Base-by-base conservation (phyloP, 1,139 yeast species). In the Geotrichum restrictum region DNA sequence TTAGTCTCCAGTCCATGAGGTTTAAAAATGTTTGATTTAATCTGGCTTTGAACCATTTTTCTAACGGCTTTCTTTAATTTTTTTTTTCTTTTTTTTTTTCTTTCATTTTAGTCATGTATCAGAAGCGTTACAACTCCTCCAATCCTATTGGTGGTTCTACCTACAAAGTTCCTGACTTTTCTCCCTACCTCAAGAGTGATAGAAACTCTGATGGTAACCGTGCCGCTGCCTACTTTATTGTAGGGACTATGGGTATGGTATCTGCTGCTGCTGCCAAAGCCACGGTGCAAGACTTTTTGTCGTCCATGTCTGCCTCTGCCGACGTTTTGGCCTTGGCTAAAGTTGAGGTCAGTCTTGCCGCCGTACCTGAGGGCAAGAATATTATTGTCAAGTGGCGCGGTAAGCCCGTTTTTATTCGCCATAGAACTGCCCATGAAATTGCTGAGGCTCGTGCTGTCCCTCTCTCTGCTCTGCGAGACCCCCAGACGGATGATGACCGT, bases 361-460 rank as follows among this genome's bases (percentile, higher is more conserved):
- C 89, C 60, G 89, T 94, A 62, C 99, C 99, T 66, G 91, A 86
- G 73, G 98, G 98, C 74, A 91, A 91, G 79, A 94, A 94, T 74
- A 95, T 93, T 63, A 88, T 93, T 69, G 95, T 94, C 66, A 94
- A 94, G 77, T 94, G 98, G 98, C 96, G 94, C 78, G 98, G 98
- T 77, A 94, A 93, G 80, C 98, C 98, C 62, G 97, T 94, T 62
- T 94, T 94, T 77, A 89, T 94, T 73, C 93, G 99, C 82, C 99
- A 94, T 81, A 88, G 99, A 82, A 91, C 98, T 51, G 76, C 82
- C 51, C 82, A 79, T 57, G 99, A 94, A 78, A 91, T 94, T 66
- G 88, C 82, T 53, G 98, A 94, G 78, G 99, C 99, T 61, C 87
- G 89, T 74, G 68, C 73, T 33, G 85, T 88, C 58, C 93, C 91